phyloP scores from a whole-genome alignment of 176 grass and related monocot genomes.

The Avena sativa region DNA sequence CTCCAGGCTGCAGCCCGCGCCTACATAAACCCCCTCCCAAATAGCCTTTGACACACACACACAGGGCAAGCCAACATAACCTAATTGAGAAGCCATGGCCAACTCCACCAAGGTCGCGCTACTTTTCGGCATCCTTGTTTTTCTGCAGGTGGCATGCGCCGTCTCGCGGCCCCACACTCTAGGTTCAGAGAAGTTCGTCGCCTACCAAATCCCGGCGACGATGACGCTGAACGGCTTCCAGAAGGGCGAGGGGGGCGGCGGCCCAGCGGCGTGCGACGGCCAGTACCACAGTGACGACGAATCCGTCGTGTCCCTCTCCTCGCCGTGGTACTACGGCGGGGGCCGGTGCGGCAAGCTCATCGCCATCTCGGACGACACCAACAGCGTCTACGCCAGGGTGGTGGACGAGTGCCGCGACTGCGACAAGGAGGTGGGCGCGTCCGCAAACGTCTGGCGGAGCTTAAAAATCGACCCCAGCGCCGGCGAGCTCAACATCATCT shows the following conservation, averaged over 20 bases:
- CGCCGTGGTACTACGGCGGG: constrained; percentile 34
- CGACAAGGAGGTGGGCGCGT: neutral
- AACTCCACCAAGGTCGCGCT: too few species aligned
- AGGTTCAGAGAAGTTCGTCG: too few species aligned
- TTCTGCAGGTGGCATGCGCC: too few species aligned
- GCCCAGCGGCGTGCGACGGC: constrained; percentile 24
- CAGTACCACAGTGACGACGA: constrained; percentile 36
- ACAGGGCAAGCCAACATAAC: too few species aligned
- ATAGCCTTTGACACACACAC: too few species aligned
- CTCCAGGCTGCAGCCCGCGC: too few species aligned
- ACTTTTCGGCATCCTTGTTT: too few species aligned
- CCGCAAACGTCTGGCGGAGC: neutral
- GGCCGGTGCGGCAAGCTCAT: neutral
- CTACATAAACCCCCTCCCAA: too few species aligned
- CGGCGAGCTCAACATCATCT: too few species aligned
- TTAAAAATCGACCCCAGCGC: neutral
- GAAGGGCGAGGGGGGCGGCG: constrained; percentile 11
- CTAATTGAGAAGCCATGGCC: too few species aligned
- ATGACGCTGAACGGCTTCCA: constrained; percentile 35
- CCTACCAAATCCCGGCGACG: too few species aligned
- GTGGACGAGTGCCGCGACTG: neutral
- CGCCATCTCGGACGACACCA: neutral
- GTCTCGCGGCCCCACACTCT: too few species aligned
- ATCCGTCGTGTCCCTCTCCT: constrained; percentile 43
- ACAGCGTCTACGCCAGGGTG: neutral